These are phyloP conservation scores for Suillus placidus DNA, from an alignment of 768 basidiomycete species.

Conservation along the genomic window DNA sequence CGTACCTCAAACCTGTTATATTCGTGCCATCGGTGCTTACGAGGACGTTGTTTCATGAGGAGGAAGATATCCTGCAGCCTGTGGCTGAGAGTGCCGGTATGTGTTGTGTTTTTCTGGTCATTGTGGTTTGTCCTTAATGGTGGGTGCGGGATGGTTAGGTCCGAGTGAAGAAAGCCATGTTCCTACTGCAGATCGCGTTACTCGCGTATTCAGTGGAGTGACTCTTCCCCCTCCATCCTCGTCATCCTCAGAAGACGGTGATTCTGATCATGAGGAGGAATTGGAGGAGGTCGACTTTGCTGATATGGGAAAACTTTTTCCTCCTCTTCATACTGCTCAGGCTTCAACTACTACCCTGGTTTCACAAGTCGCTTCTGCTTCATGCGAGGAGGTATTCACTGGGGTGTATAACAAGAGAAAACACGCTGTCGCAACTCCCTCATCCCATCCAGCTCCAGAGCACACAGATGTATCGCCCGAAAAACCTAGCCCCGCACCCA, in stretches of 20 bases:
- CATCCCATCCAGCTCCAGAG: not conserved
- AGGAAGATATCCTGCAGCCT: slow-evolving; percentile 65
- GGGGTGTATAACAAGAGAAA: slow-evolving; percentile 36
- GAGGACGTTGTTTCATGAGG: slow-evolving; percentile 50
- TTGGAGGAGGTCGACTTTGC: slow-evolving; percentile 69
- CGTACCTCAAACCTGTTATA: slow-evolving; percentile 63
- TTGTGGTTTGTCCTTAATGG: slow-evolving; percentile 11
- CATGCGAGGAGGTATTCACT: slow-evolving; percentile 37
- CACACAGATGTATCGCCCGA: no score
- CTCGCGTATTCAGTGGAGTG: slow-evolving; percentile 58
- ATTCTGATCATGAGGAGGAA: slow-evolving; percentile 31
- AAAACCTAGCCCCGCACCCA: not conserved
- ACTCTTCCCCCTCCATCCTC: slow-evolving; percentile 22
- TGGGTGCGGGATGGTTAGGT: not conserved
- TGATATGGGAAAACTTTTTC: slow-evolving; percentile 53
- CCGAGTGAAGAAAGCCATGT: slow-evolving; percentile 56
- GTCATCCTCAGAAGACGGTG: slow-evolving; percentile 34
- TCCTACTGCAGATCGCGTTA: slow-evolving; percentile 72
- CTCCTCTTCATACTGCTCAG: slow-evolving; percentile 39
- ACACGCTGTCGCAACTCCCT: no score
- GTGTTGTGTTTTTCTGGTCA: slow-evolving; percentile 24
- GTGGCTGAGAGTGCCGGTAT: slow-evolving; percentile 53
- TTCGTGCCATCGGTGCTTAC: slow-evolving; percentile 67
- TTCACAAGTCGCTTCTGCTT: not conserved
- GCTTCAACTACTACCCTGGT: not conserved